These are phyloP conservation scores for Russula olivacea DNA, from an alignment of 768 basidiomycete species.

Conservation along the genomic window DNA sequence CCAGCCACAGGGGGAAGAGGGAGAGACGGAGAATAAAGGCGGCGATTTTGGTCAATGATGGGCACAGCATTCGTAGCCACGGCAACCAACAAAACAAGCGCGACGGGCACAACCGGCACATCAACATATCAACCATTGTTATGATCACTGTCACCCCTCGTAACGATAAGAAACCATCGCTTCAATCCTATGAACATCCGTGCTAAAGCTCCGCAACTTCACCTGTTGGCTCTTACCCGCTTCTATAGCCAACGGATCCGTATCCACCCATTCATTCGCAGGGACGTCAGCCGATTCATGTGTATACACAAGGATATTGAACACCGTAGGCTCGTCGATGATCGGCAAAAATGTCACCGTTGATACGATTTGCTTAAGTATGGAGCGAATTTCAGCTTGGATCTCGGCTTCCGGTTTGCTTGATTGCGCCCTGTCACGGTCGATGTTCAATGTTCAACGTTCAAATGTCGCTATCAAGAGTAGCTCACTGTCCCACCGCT, in stretches of 20 bases:
- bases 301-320: slow-evolving; percentile 97
- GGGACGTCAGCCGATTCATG: slow-evolving; percentile 88
- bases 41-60: background rate
- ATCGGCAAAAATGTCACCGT: slow-evolving; percentile 96
- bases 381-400: slow-evolving; percentile 94
- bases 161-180: slow-evolving; percentile 98
- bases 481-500: slow-evolving; percentile 40
- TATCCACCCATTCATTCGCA: slow-evolving; percentile 92
- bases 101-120: too few species aligned
- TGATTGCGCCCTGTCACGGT: slow-evolving; percentile 36
- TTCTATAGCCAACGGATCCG: slow-evolving; percentile 88
- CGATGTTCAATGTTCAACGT: background rate
- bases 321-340: slow-evolving; percentile 90
- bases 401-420: slow-evolving; percentile 83
- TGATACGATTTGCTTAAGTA: slow-evolving; percentile 96
- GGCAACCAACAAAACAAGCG: background rate
- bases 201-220: slow-evolving; percentile 93
- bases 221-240: slow-evolving; percentile 90
- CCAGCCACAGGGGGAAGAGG: slow-evolving; percentile 13
- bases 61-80: background rate
- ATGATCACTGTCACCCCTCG: slow-evolving; percentile 47
- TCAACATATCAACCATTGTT: background rate
- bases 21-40: slow-evolving; percentile 22
- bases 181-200: slow-evolving; percentile 95
- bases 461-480: slow-evolving; percentile 13